A percentile compares a stretch with the other conserved stretches of the same genome.
Evolutionary conservation across 352 stramenopile species (phyloP).

Genomic region (Pythium plurisporium): DNA sequence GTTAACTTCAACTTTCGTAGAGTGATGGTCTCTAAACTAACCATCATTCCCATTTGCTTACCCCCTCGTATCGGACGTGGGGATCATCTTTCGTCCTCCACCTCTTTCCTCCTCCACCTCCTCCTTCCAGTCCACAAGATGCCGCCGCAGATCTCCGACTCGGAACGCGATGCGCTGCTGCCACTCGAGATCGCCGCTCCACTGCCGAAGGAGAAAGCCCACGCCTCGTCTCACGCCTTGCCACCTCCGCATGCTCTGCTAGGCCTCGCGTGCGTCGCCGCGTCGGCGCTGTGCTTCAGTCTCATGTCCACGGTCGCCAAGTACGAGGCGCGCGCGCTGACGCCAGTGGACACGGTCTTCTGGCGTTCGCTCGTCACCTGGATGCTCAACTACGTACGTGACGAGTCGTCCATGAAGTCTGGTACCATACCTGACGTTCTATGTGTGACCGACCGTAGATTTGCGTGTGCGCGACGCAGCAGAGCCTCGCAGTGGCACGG

Average conservation of each 20-base stretch:
- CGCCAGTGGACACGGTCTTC: slow-evolving; percentile 77
- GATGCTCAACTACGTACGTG: slow-evolving; percentile 55
- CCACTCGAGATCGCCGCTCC: too few relatives aligned
- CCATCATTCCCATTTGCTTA: too few relatives aligned
- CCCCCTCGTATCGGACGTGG: too few relatives aligned
- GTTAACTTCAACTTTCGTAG: too few relatives aligned
- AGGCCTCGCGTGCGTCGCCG: slow-evolving; percentile 59
- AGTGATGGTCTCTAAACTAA: too few relatives aligned
- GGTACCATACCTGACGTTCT: neutral
- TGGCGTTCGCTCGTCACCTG: slow-evolving; percentile 62
- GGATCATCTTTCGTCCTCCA: too few relatives aligned
- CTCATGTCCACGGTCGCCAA: slow-evolving; percentile 82
- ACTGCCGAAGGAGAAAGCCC: too few relatives aligned
- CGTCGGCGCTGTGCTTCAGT: slow-evolving; percentile 77
- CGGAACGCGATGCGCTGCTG: too few relatives aligned
- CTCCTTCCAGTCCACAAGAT: too few relatives aligned
- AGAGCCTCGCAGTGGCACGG: slow-evolving; percentile 27
- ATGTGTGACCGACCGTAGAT: slow-evolving; percentile 6
- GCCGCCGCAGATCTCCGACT: too few relatives aligned
- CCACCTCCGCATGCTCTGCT: slow-evolving; percentile 40
- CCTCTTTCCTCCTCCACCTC: too few relatives aligned
- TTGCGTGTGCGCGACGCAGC: neutral
- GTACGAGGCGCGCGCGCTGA: slow-evolving; percentile 70
- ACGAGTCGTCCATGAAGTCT: neutral
- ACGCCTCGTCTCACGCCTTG: neutral